phyloP scores from a whole-genome alignment of 2,329 filamentous ascomycete genomes.

The Scedosporium boydii region DNA sequence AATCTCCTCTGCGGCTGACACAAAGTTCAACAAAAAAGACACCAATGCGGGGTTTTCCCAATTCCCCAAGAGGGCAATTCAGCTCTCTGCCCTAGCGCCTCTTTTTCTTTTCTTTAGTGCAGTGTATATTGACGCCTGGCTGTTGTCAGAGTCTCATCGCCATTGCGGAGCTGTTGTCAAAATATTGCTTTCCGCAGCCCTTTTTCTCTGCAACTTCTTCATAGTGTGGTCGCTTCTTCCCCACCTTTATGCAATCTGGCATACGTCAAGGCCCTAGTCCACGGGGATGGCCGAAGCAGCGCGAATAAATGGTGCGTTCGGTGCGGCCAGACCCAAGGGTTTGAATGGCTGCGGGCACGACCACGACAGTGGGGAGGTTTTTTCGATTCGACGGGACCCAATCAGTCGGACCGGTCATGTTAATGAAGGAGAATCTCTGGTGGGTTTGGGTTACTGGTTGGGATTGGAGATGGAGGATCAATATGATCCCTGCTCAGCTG shows the following conservation, averaged over 20 bases:
- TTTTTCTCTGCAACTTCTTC: too few relatives aligned
- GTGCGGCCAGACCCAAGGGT: neutral
- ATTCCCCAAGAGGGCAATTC: too few relatives aligned
- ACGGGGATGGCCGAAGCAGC: neutral
- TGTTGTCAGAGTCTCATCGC: too few relatives aligned
- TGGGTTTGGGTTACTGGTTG: neutral
- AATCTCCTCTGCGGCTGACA: too few relatives aligned
- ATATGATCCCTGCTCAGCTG: neutral
- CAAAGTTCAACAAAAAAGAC: too few relatives aligned
- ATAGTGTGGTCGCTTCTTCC: too few relatives aligned
- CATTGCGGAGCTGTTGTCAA: too few relatives aligned
- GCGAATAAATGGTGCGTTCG: neutral
- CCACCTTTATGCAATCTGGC: neutral
- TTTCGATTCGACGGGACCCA: neutral
- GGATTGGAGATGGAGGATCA: neutral
- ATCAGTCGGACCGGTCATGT: neutral
- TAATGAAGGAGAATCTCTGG: neutral
- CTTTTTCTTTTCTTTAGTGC: too few relatives aligned
- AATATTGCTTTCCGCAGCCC: too few relatives aligned
- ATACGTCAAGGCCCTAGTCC: neutral
- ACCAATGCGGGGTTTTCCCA: too few relatives aligned
- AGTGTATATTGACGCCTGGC: too few relatives aligned
- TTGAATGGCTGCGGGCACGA: neutral
- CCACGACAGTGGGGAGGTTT: neutral
- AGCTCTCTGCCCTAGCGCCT: too few relatives aligned